phyloP scores from a whole-genome alignment of 176 grass and related monocot genomes.

The Cenchrus americanus region DNA sequence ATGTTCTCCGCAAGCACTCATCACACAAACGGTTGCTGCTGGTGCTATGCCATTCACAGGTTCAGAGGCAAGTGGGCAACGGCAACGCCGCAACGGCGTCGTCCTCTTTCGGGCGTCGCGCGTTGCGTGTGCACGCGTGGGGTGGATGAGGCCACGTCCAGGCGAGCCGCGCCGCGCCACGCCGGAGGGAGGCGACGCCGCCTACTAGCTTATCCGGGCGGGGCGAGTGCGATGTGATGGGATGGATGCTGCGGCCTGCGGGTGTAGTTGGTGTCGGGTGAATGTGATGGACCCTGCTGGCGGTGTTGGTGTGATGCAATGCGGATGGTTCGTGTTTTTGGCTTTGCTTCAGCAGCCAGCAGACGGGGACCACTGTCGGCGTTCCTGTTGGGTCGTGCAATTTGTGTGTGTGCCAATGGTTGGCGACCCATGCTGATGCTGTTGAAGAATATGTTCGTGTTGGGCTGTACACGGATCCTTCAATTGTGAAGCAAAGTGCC shows the following conservation, averaged over 20 bases:
- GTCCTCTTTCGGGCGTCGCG: slow-evolving; percentile 5
- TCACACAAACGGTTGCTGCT: background rate
- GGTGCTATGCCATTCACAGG: background rate
- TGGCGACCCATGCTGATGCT: slow-evolving; percentile 33
- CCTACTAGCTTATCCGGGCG: slow-evolving; percentile 24
- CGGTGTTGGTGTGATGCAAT: background rate
- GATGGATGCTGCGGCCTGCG: slow-evolving; percentile 32
- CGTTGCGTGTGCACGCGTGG: slow-evolving; percentile 39
- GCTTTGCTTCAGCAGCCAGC: background rate
- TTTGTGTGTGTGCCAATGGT: background rate
- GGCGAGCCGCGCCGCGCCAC: slow-evolving; percentile 18
- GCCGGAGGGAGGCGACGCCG: slow-evolving; percentile 1
- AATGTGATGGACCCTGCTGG: too few species aligned
- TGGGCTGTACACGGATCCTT: background rate
- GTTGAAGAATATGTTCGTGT: slow-evolving; percentile 24
- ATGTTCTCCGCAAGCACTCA: slow-evolving; percentile 9
- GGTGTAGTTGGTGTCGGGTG: slow-evolving; percentile 25
- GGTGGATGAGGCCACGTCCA: background rate
- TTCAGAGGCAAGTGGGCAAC: background rate
- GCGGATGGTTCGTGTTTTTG: background rate
- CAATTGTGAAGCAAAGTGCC: background rate
- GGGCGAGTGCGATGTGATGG: slow-evolving; percentile 34
- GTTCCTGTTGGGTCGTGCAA: slow-evolving; percentile 10
- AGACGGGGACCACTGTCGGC: slow-evolving; percentile 33
- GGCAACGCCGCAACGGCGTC: slow-evolving; percentile 12